These are phyloP conservation scores for Didymella arachidicola DNA, from an alignment of 2,329 filamentous ascomycete genomes.

Conservation along the genomic window DNA sequence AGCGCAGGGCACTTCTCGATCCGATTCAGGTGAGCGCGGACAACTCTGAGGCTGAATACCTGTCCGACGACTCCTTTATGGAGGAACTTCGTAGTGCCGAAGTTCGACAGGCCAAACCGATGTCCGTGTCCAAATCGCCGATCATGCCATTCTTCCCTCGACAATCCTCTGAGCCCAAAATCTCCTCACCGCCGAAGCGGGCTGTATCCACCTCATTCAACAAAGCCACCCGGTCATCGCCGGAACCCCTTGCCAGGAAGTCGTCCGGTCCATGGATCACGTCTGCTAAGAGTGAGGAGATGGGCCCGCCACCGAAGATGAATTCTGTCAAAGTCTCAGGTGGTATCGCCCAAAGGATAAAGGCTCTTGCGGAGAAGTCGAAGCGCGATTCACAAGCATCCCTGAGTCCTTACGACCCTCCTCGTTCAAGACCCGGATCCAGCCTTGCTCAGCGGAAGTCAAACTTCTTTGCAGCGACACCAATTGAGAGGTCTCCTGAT, in stretches of 20 bases:
- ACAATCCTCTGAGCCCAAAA: conserved; percentile 31
- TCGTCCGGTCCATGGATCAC: conserved; percentile 43
- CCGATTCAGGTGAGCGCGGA: conserved; percentile 50
- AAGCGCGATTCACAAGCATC: conserved; percentile 56
- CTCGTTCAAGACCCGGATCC: conserved; percentile 31
- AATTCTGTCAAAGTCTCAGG: conserved; percentile 86
- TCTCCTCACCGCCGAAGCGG: conserved; percentile 36
- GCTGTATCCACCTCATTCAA: conserved; percentile 51
- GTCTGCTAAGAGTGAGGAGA: conserved; percentile 14
- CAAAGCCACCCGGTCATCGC: conserved; percentile 35
- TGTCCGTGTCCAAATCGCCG: conserved; percentile 79
- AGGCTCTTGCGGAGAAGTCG: conserved; percentile 83
- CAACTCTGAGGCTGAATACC: conserved; percentile 57
- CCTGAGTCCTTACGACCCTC: conserved; percentile 27
- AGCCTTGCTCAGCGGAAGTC: conserved; percentile 50
- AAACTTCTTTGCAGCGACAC: conserved; percentile 48
- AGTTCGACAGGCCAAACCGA: conserved; percentile 81
- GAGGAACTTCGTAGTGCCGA: conserved; percentile 85
- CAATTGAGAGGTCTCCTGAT: conserved; percentile 37
- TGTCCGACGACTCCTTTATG: conserved; percentile 83
- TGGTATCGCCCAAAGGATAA: conserved; percentile 93
- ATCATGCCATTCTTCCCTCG: conserved; percentile 68
- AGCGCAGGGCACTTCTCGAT: conserved; percentile 52
- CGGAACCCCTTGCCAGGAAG: conserved; percentile 40
- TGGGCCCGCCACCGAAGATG: conserved; percentile 43